These are phyloP conservation scores for Boletus reticuloceps DNA, from an alignment of 768 basidiomycete species.

Conservation along the genomic window DNA sequence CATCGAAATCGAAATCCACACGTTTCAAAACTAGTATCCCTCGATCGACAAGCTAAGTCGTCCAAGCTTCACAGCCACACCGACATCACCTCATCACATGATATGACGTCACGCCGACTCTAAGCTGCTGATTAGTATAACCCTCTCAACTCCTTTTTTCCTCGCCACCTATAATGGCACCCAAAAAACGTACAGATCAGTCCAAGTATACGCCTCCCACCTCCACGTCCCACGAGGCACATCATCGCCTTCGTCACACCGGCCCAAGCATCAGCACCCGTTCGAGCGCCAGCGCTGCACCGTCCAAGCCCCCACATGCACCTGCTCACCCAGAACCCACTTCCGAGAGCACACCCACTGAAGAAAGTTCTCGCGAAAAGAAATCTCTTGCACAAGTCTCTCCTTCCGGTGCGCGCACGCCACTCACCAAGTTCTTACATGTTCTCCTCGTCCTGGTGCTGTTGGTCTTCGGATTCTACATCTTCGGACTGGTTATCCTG, in stretches of 20 bases:
- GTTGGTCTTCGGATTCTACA: conserved; percentile 48
- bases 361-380: not conserved
- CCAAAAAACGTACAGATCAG: conserved; percentile 16
- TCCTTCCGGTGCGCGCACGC: not conserved
- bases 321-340: not conserved
- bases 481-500: conserved; percentile 42
- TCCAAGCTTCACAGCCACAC: not conserved
- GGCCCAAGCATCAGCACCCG: conserved; percentile 17
- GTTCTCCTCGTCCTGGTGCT: conserved; percentile 40
- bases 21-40: no score
- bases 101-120: conserved; percentile 14
- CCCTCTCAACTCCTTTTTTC: not conserved
- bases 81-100: conserved; percentile 7
- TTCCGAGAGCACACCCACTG: not conserved
- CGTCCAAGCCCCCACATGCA: conserved; percentile 1
- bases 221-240: conserved; percentile 6
- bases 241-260: conserved; percentile 15
- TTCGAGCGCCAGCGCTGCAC: not conserved
- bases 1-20: not conserved
- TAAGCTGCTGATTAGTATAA: not conserved
- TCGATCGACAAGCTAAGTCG: no score
- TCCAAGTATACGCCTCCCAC: conserved; percentile 3
- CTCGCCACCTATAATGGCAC: conserved; percentile 7
- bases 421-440: conserved; percentile 46
- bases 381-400: not conserved